Percentiles rank a stretch among this genome's conserved stretches.
phyloP scores from a whole-genome alignment of 139 green algal species.

The Trebouxia sp. region DNA sequence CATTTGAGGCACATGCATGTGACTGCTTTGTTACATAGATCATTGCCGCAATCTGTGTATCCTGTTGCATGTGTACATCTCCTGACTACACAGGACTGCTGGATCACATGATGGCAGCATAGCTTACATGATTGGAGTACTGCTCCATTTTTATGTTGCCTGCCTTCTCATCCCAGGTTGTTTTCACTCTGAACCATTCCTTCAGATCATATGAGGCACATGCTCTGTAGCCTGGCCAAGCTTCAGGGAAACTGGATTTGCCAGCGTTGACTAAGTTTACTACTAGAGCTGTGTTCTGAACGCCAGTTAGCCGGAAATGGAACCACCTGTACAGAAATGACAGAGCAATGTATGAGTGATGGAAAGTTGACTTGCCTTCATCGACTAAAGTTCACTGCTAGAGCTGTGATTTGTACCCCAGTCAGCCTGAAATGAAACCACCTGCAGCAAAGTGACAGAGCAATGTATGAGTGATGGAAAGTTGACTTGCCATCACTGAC shows the following conservation, averaged over 20 bases:
- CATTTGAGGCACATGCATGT: no score
- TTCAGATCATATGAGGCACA: conserved; percentile 65
- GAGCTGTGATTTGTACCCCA: conserved; percentile 33
- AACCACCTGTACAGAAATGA: conserved; percentile 61
- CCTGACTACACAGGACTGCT: neutral
- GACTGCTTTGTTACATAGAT: no score
- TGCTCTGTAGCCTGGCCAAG: conserved; percentile 67
- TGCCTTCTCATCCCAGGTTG: conserved; percentile 32
- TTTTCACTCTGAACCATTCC: conserved; percentile 43
- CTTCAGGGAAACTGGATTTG: conserved; percentile 51
- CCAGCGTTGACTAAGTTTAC: conserved; percentile 70
- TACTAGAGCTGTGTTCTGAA: conserved; percentile 31
- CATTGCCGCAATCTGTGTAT: no score
- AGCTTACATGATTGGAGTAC: conserved; percentile 10
- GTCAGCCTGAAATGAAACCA: conserved; percentile 76
- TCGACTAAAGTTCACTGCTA: conserved; percentile 34
- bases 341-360: neutral
- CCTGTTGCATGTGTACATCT: no score
- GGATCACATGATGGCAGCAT: neutral
- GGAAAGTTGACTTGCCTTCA: neutral
- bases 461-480: neutral
- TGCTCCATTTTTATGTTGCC: conserved; percentile 57
- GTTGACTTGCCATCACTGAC: neutral
- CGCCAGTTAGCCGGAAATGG: conserved; percentile 64
- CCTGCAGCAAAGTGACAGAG: conserved; percentile 22